phyloP scores from a whole-genome alignment of 805 yeast species.

The Candida germanica region DNA sequence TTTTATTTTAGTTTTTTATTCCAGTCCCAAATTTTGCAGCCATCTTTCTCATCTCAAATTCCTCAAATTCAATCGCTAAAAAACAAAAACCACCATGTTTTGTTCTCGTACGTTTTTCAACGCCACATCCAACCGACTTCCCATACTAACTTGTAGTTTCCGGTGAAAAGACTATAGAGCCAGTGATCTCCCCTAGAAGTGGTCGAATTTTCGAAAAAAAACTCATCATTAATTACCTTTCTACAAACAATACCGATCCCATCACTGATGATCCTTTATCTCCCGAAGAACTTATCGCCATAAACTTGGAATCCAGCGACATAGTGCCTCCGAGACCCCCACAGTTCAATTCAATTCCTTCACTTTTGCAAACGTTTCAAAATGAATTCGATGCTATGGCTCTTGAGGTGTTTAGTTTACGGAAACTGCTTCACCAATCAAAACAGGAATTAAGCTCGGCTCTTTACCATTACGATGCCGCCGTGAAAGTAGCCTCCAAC shows the following conservation, averaged over 20 bases:
- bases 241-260: constrained; percentile 73
- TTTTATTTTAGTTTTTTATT: no score
- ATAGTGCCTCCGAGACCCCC: constrained; percentile 43
- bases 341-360: constrained; percentile 67
- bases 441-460: constrained; percentile 75
- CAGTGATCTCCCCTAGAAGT: constrained; percentile 74
- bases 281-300: constrained; percentile 53
- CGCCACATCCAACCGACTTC: not conserved
- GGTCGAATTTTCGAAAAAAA: constrained; percentile 67
- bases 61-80: no score
- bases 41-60: no score
- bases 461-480: constrained; percentile 85
- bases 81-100: constrained; percentile 12
- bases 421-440: constrained; percentile 65
- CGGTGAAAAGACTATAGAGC: constrained; percentile 64
- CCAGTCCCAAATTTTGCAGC: no score
- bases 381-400: constrained; percentile 89
- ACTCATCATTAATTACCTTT: constrained; percentile 58
- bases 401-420: constrained; percentile 70
- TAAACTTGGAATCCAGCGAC: constrained; percentile 17
- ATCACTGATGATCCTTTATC: constrained; percentile 60
- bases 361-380: constrained; percentile 70
- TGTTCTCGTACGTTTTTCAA: constrained; percentile 21
- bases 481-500: constrained; percentile 77
- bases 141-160: constrained; percentile 43